Conservation (phyloP, 192 early-diverging fungal species). For the Coemansia sp. region DNA sequence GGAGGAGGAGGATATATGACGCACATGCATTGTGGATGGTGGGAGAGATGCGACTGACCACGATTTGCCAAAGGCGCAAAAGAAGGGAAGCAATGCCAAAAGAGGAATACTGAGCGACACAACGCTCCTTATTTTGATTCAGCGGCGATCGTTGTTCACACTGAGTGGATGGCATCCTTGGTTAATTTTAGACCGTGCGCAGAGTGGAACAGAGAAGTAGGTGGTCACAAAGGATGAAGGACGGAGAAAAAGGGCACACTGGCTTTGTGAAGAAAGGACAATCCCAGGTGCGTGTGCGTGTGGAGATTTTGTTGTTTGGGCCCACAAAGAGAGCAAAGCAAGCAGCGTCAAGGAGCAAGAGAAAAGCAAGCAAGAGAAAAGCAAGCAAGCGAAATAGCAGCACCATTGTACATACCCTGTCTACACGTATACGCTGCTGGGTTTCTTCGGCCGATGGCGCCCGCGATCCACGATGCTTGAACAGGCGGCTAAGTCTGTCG, state of each 20-base stretch:
- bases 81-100: not conserved
- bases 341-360: not conserved
- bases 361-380: not conserved
- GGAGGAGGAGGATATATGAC: not conserved
- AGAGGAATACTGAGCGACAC: not conserved
- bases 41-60: not conserved
- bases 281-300: not conserved
- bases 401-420: conserved; percentile 35
- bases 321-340: not conserved
- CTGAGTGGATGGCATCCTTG: not conserved
- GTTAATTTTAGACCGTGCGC: not conserved
- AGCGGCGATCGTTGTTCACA: not conserved
- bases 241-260: no score
- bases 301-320: not conserved
- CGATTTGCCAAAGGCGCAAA: not conserved
- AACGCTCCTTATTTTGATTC: not conserved
- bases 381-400: not conserved
- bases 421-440: conserved; percentile 32
- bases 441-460: conserved; percentile 18
- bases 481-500: conserved; percentile 51
- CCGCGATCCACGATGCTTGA: conserved; percentile 43
- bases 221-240: no score
- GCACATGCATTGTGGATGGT: no score
- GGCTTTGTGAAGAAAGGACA: not conserved
- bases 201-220: not conserved